phyloP scores from a whole-genome alignment of 1,139 yeast species.

The Taphrina communis region DNA sequence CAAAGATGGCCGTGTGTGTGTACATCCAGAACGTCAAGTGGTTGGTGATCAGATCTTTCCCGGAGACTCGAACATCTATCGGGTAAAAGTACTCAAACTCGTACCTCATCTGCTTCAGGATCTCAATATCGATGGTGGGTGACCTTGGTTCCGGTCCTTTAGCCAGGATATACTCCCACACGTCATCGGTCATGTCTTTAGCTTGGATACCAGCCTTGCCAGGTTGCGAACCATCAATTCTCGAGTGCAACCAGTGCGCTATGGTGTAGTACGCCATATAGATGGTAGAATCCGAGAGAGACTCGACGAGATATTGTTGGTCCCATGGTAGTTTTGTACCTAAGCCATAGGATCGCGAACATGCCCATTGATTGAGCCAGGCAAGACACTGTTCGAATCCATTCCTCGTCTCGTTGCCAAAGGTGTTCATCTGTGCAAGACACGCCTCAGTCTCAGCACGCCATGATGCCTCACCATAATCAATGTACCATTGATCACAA shows the following conservation, averaged over 20 bases:
- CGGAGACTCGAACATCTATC: slow-evolving; percentile 86
- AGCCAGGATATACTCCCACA: slow-evolving; percentile 87
- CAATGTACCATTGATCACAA: slow-evolving; percentile 98
- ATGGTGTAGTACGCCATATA: slow-evolving; percentile 97
- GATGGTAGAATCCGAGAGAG: slow-evolving; percentile 92
- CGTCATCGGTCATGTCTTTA: slow-evolving; percentile 89
- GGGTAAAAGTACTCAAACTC: slow-evolving; percentile 97
- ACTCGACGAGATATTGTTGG: slow-evolving; percentile 87
- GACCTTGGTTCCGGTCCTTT: slow-evolving; percentile 64
- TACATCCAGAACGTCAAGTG: slow-evolving; percentile 95
- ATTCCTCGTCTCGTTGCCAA: slow-evolving; percentile 80
- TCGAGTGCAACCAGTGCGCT: slow-evolving; percentile 82
- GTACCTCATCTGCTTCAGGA: slow-evolving; percentile 77
- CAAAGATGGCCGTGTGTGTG: slow-evolving; percentile 90
- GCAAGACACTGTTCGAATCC: slow-evolving; percentile 93
- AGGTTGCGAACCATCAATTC: slow-evolving; percentile 75
- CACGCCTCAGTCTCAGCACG: slow-evolving; percentile 83
- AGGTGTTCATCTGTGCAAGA: slow-evolving; percentile 76
- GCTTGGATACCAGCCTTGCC: slow-evolving; percentile 79
- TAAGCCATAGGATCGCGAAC: slow-evolving; percentile 93
- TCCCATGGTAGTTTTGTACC: slow-evolving; percentile 99
- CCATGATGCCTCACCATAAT: slow-evolving; percentile 96
- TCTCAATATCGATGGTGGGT: slow-evolving; percentile 62
- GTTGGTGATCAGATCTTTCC: slow-evolving; percentile 96
- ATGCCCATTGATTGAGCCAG: slow-evolving; percentile 99